These are phyloP conservation scores for Hypoxylon rickii DNA, from an alignment of 495 filamentous ascomycete genomes.

Conservation along the genomic window DNA sequence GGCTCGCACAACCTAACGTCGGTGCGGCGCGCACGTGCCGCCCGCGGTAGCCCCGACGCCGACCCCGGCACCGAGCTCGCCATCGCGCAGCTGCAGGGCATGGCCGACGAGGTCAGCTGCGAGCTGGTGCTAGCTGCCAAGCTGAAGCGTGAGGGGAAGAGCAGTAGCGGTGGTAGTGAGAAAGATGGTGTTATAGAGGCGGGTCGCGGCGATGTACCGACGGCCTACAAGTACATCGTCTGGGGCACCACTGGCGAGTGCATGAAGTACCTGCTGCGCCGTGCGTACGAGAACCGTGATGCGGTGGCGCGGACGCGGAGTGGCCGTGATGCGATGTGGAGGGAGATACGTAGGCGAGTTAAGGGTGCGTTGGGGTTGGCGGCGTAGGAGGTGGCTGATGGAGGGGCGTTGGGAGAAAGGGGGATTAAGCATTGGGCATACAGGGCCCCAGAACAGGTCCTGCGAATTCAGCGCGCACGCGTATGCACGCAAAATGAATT, in stretches of 20 bases:
- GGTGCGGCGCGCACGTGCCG: conserved; percentile 67
- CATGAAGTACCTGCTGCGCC: conserved; percentile 85
- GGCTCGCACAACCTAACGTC: conserved; percentile 93
- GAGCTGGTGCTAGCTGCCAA: conserved; percentile 67
- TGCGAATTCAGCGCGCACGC: neutral
- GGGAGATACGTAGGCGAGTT: conserved; percentile 69
- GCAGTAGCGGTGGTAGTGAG: too few species aligned
- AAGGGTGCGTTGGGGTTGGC: conserved; percentile 48
- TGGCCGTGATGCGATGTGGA: conserved; percentile 72
- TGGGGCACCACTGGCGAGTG: conserved; percentile 94
- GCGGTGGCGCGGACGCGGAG: conserved; percentile 78
- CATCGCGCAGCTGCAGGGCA: conserved; percentile 92
- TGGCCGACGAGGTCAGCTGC: conserved; percentile 94
- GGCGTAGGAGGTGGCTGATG: conserved; percentile 1
- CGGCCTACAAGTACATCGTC: conserved; percentile 85
- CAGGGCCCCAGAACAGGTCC: neutral
- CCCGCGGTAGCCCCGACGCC: conserved; percentile 41
- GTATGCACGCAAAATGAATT: neutral
- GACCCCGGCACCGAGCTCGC: conserved; percentile 64
- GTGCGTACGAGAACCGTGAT: conserved; percentile 91
- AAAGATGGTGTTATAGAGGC: neutral
- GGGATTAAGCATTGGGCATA: too few species aligned
- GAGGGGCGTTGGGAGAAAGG: neutral
- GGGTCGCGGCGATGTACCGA: conserved; percentile 50
- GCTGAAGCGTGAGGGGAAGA: conserved; percentile 33